Conservation (phyloP, 495 filamentous ascomycete species). For the Xylaria castorea region DNA sequence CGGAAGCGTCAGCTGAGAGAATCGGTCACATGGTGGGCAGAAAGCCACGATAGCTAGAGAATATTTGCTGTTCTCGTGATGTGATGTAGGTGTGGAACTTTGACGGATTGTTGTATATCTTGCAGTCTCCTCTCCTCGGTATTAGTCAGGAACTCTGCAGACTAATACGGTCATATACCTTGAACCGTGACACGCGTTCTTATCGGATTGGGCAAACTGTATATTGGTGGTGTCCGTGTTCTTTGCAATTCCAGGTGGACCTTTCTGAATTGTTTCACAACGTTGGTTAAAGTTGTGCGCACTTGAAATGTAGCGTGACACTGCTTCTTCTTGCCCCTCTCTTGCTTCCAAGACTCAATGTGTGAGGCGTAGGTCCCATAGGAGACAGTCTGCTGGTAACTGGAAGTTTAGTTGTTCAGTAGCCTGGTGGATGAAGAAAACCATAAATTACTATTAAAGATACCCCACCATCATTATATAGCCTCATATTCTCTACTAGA, state of each 20-base stretch:
- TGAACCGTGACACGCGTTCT: neutral
- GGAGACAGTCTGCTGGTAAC: neutral
- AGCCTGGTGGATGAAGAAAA: neutral
- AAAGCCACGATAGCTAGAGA: neutral
- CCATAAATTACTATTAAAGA: neutral
- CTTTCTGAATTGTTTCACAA: neutral
- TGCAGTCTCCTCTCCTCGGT: neutral
- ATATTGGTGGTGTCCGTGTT: neutral
- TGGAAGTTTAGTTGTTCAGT: neutral
- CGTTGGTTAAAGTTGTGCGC: neutral
- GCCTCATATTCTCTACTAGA: neutral
- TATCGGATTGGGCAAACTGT: neutral
- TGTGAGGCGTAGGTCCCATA: neutral
- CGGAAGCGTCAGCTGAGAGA: neutral
- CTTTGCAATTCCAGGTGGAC: neutral
- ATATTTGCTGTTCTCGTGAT: neutral
- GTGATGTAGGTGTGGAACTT: neutral
- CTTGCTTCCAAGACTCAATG: neutral
- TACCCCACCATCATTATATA: neutral
- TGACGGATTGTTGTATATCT: neutral
- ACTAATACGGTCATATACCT: neutral
- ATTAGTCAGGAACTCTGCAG: constrained; percentile 2
- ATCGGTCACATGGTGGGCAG: neutral
- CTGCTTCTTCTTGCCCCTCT: neutral
- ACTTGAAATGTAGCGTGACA: neutral